These are phyloP conservation scores for Xenoacremonium recifei DNA, from an alignment of 2,329 filamentous ascomycete species.

Conservation along the genomic window DNA sequence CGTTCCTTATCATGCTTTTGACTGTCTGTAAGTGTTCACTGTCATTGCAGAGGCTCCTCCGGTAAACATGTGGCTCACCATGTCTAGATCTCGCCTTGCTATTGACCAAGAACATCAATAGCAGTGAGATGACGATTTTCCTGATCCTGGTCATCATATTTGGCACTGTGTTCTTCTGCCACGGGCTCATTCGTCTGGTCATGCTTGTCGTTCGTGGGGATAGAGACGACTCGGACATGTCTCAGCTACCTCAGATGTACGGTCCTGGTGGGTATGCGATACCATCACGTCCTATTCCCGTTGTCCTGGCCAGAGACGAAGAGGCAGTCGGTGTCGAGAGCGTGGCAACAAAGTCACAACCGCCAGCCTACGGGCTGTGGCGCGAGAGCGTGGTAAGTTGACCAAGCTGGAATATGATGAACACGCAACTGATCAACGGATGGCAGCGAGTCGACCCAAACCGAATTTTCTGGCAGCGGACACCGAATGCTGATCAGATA, in stretches of 20 bases:
- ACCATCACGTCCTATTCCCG: conserved; percentile 71
- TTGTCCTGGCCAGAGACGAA: conserved; percentile 73
- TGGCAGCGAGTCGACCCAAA: conserved; percentile 73
- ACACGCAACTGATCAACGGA: conserved; percentile 8
- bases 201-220: conserved; percentile 59
- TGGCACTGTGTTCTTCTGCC: conserved; percentile 76
- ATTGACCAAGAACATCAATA: conserved; percentile 60
- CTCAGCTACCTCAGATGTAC: conserved; percentile 40
- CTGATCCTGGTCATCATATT: conserved; percentile 75
- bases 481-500: conserved; percentile 37
- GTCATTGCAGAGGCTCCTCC: background rate
- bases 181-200: conserved; percentile 71
- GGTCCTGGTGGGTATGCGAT: conserved; percentile 65
- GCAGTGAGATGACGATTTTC: conserved; percentile 74
- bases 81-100: conserved; percentile 68
- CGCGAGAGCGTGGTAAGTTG: conserved; percentile 73
- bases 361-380: conserved; percentile 86
- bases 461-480: conserved; percentile 77
- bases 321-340: conserved; percentile 60
- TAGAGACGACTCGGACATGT: conserved; percentile 20
- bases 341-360: conserved; percentile 58
- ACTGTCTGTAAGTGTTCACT: conserved; percentile 59
- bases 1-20: conserved; percentile 58
- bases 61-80: background rate
- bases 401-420: background rate